Evolutionary conservation across 148 eudicot species (phyloP), one percentile per base, ranked within the genome.

Genomic region (Chenopodium suecicum): DNA sequence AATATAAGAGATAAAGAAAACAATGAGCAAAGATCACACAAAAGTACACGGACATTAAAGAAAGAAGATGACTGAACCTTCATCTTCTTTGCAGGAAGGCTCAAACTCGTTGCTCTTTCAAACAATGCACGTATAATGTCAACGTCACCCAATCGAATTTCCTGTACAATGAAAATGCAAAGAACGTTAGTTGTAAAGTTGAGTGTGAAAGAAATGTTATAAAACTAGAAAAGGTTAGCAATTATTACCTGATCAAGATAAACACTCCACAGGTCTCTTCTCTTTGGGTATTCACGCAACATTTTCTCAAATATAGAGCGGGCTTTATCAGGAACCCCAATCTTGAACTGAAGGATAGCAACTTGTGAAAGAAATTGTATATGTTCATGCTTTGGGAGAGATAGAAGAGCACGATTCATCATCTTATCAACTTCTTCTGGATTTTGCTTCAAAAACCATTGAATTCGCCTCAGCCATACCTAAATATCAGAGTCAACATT

Each of bases 401-500:
- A 80, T 70, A 92, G 60, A 20, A 84, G 91, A 73, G 98, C 95
- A 79, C 98, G 98, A 19, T 88, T 92, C 68, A 87, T 82, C 64
- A 88, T 83, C 14, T 86, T 83, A 78, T 95, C 94, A 41, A 92
- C 87, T 67, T 82, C 91, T 77, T 92, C 97, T 46, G 86, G 83
- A 10, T 92, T 90, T 81, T 88, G 88, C 60, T 89, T 90, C 77
- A 91, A 71, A 22, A 92, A 78, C 89, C 89, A 90, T 73, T 88
- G 95, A 71, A 91, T 85, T 84, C 88, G 85, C 88, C 99, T 91
- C 73, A 92, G 76, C 99, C 99, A 95, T 67, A 94, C 94, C 98
- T 95, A 79, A 63, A 80, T 66, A 77, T 14, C 74, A 66, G 0
- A 25, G 74, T 82, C n/a, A 76, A 71, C 12, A 70, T 46, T 67